phyloP scores from a whole-genome alignment of 805 yeast genomes.

The Sungouiella blattae region DNA sequence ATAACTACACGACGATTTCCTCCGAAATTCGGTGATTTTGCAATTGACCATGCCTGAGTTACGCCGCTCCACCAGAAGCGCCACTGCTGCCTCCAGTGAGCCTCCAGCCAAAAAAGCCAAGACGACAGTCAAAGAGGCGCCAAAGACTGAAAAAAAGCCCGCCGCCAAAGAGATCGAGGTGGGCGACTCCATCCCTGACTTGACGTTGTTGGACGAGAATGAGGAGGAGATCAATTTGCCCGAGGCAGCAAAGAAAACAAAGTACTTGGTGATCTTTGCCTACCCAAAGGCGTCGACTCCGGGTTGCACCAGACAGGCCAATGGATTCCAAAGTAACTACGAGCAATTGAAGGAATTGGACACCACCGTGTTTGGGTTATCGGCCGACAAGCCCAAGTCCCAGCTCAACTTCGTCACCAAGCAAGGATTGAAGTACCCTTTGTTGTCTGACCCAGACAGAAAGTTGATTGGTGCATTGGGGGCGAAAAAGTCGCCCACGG shows the following conservation, averaged over 20 bases:
- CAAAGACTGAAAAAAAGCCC: background rate
- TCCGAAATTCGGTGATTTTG: background rate
- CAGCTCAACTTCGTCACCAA: conserved; percentile 74
- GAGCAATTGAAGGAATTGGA: conserved; percentile 46
- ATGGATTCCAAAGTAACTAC: conserved; percentile 75
- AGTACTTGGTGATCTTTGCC: conserved; percentile 47
- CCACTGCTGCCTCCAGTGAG: conserved; percentile 1
- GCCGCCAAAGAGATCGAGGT: conserved; percentile 30
- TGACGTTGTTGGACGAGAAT: conserved; percentile 64
- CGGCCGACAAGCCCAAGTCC: conserved; percentile 76
- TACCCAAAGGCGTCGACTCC: conserved; percentile 94
- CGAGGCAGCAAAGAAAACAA: conserved; percentile 28
- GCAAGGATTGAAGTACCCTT: conserved; percentile 67
- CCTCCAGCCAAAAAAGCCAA: conserved; percentile 12
- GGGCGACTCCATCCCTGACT: conserved; percentile 66
- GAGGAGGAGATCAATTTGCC: conserved; percentile 46
- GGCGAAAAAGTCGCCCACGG: conserved; percentile 74
- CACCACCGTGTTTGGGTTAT: conserved; percentile 71
- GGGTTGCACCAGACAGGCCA: conserved; percentile 94
- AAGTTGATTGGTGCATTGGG: conserved; percentile 72
- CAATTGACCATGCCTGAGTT: conserved; percentile 12
- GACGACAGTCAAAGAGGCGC: background rate
- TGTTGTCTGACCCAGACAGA: conserved; percentile 73
- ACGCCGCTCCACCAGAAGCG: conserved; percentile 16
- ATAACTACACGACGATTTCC: background rate